Conservation (phyloP, 441 rosid species). For the Gossypium davidsonii region DNA sequence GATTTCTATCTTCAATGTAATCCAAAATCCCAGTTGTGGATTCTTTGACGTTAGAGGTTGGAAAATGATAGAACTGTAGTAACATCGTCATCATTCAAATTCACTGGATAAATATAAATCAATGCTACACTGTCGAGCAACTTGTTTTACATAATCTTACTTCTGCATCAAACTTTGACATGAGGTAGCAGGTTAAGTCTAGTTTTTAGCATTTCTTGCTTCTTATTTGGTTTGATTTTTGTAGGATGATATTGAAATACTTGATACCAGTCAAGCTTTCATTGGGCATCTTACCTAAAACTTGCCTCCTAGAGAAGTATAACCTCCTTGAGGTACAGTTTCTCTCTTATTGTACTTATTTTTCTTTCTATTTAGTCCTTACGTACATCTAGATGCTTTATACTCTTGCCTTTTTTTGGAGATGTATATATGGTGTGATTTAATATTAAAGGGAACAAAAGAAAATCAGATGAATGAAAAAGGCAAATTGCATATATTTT, state of each 20-base stretch:
- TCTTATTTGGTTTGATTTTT: slow-evolving; percentile 12
- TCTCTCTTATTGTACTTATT: not conserved
- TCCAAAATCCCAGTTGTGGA: not conserved
- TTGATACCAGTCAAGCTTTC: slow-evolving; percentile 92
- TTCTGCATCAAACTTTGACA: not conserved
- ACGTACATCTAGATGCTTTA: not conserved
- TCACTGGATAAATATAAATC: not conserved
- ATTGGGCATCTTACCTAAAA: slow-evolving; percentile 60
- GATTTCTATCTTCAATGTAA: not conserved
- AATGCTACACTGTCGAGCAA: not conserved
- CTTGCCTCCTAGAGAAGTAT: slow-evolving; percentile 57
- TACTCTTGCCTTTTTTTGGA: not conserved
- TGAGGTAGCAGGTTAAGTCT: not conserved
- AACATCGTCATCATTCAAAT: not conserved
- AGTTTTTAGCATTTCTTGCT: not conserved
- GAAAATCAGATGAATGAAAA: not conserved
- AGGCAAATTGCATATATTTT: not conserved
- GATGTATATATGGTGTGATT: not conserved
- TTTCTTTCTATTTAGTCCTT: slow-evolving; percentile 7
- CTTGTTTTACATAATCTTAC: not conserved
- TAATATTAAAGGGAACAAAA: not conserved
- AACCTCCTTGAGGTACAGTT: slow-evolving; percentile 62
- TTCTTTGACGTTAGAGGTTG: not conserved
- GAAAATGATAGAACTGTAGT: not conserved
- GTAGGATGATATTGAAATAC: slow-evolving; percentile 91